These are phyloP conservation scores for Emericellopsis cladophorae DNA, from an alignment of 2,329 filamentous ascomycete genomes.

Conservation along the genomic window DNA sequence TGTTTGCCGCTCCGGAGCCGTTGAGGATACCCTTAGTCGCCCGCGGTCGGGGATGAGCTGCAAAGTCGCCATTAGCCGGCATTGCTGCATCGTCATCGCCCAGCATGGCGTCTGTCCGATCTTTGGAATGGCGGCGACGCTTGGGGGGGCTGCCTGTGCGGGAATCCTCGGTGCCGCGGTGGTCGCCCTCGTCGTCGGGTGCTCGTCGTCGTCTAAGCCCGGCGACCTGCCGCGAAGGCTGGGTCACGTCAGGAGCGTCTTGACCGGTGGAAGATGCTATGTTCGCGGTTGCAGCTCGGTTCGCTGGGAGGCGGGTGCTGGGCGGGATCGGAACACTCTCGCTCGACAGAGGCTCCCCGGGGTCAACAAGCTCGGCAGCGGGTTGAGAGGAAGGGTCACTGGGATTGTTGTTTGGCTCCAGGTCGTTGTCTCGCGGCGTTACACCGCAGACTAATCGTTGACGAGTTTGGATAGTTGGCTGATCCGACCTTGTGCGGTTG, in stretches of 20 bases:
- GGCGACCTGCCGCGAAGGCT: slow-evolving; percentile 1
- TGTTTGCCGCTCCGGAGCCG: slow-evolving; percentile 26
- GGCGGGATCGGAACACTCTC: slow-evolving; percentile 38
- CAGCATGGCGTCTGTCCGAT: too few relatives aligned
- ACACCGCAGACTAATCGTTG: slow-evolving; percentile 17
- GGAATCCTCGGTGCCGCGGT: too few relatives aligned
- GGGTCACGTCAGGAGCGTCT: slow-evolving; percentile 11
- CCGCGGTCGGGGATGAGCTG: slow-evolving; percentile 14
- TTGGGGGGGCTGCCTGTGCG: too few relatives aligned
- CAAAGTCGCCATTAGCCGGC: slow-evolving; percentile 42
- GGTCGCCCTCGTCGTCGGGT: too few relatives aligned
- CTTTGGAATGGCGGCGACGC: too few relatives aligned
- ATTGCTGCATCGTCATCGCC: slow-evolving; percentile 21
- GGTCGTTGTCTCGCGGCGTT: slow-evolving; percentile 26
- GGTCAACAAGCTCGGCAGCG: slow-evolving; percentile 6
- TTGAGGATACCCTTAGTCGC: slow-evolving; percentile 15
- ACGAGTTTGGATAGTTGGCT: too few relatives aligned
- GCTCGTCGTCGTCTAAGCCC: background rate
- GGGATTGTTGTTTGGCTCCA: slow-evolving; percentile 21
- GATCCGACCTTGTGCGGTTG: too few relatives aligned
- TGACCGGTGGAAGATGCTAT: slow-evolving; percentile 24
- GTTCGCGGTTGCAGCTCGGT: slow-evolving; percentile 21
- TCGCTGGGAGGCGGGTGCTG: slow-evolving; percentile 30
- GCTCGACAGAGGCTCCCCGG: slow-evolving; percentile 44
- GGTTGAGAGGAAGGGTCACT: slow-evolving; percentile 12